Conservation (phyloP, 805 yeast genomes). For the Kuraishia capsulata region DNA sequence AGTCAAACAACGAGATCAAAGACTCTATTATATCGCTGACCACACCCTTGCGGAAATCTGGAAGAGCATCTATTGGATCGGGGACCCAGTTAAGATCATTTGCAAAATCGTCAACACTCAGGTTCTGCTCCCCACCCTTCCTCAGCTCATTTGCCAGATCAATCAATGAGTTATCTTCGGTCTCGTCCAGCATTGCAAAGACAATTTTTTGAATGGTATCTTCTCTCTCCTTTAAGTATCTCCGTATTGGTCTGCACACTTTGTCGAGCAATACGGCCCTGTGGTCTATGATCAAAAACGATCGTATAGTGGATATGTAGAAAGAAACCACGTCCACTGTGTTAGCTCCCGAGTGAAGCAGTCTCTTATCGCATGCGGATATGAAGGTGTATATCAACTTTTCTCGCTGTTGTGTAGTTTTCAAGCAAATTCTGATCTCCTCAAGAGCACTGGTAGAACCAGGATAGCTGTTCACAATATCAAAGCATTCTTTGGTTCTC, state of each 20-base stretch:
- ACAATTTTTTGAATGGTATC: constrained; percentile 70
- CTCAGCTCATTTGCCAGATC: constrained; percentile 49
- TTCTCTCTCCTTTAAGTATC: constrained; percentile 58
- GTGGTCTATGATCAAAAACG: constrained; percentile 76
- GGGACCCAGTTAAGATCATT: constrained; percentile 63
- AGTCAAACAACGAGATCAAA: constrained; percentile 62
- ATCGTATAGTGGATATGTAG: constrained; percentile 62
- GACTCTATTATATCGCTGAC: constrained; percentile 65
- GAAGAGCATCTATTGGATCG: constrained; percentile 85
- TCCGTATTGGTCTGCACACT: constrained; percentile 67
- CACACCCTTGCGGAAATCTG: constrained; percentile 59
- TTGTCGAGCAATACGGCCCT: constrained; percentile 75
- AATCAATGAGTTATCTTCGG: constrained; percentile 30
- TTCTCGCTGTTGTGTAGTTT: constrained; percentile 34
- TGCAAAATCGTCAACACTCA: constrained; percentile 26
- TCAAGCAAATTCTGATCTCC: constrained; percentile 49
- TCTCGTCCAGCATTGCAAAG: constrained; percentile 51
- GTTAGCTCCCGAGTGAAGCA: constrained; percentile 75
- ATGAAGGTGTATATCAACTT: constrained; percentile 43
- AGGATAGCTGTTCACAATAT: constrained; percentile 48
- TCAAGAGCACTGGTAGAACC: constrained; percentile 38
- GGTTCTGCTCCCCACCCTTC: constrained; percentile 20
- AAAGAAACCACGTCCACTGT: constrained; percentile 63
- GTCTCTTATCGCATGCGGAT: constrained; percentile 27
- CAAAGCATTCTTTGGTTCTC: constrained; percentile 50